Evolutionary conservation across 768 basidiomycete species (phyloP).

Genomic region (Asterophora parasitica): DNA sequence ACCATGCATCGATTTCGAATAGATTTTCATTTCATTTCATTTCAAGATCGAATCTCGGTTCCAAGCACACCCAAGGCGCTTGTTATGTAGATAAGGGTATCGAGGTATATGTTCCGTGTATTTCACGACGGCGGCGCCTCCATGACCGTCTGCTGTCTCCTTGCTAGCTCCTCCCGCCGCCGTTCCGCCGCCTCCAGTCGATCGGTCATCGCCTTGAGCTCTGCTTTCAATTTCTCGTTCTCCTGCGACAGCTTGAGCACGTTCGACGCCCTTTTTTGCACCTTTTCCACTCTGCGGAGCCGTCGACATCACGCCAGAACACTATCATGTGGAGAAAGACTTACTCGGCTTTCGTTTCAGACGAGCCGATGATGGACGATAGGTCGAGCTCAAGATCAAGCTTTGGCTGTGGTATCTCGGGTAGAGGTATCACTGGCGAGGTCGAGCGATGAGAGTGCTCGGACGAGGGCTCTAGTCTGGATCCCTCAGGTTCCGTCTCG

Average conservation of each 20-base stretch:
- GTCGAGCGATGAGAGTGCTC: constrained; percentile 5
- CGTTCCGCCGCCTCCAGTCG: constrained; percentile 72
- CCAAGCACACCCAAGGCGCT: no score
- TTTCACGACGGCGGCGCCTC: constrained; percentile 14
- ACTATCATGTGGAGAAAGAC: no score
- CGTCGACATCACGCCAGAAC: no score
- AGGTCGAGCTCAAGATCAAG: constrained; percentile 41
- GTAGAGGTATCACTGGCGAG: constrained; percentile 20
- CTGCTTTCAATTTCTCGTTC: constrained; percentile 73
- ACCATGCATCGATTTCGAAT: constrained; percentile 1
- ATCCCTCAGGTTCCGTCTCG: no score
- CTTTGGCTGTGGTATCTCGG: constrained; percentile 49
- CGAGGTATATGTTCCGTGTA: neutral
- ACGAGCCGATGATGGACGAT: constrained; percentile 37
- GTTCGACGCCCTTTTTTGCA: constrained; percentile 72
- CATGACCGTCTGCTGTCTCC: constrained; percentile 22
- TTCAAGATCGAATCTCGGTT: no score
- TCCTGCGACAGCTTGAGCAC: constrained; percentile 74
- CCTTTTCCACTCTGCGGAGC: constrained; percentile 38
- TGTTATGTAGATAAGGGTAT: constrained; percentile 2
- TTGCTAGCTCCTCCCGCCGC: constrained; percentile 43
- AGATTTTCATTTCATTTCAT: no score
- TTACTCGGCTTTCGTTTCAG: constrained; percentile 38
- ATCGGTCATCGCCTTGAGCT: constrained; percentile 71
- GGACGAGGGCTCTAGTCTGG: neutral